A percentile compares a stretch with the other conserved stretches of the same genome.
phyloP scores from a whole-genome alignment of 2,329 filamentous ascomycete species.

The Cladorrhinum sp. region DNA sequence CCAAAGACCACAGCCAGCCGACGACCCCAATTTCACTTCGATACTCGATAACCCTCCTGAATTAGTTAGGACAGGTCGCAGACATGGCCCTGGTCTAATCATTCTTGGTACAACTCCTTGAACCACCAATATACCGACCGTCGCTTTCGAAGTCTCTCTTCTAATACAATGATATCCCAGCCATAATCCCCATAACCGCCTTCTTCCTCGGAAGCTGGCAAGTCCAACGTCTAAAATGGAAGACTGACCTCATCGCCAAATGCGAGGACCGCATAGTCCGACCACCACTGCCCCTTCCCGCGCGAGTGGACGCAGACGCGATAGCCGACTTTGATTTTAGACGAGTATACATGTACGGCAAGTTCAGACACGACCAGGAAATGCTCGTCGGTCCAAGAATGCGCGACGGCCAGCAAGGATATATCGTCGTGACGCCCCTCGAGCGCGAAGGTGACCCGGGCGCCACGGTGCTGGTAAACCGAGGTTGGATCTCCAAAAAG shows the following conservation, averaged over 20 bases:
- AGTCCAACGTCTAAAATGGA: conserved; percentile 88
- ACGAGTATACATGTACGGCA: conserved; percentile 71
- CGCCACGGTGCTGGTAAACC: conserved; percentile 78
- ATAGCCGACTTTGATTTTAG: conserved; percentile 90
- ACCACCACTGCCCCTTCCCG: conserved; percentile 79
- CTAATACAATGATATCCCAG: conserved; percentile 34
- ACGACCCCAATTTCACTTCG: conserved; percentile 77
- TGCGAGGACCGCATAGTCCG: conserved; percentile 89
- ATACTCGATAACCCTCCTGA: conserved; percentile 82
- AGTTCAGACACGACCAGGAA: conserved; percentile 81
- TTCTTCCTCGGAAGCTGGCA: conserved; percentile 94
- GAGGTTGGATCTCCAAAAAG: conserved; percentile 87
- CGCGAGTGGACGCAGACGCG: conserved; percentile 75
- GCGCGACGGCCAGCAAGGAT: conserved; percentile 86
- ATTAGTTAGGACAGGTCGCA: conserved; percentile 70
- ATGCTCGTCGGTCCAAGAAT: conserved; percentile 94
- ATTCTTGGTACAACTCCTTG: conserved; percentile 57
- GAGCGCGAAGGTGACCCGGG: conserved; percentile 58
- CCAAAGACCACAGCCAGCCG: conserved; percentile 52
- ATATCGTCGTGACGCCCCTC: conserved; percentile 85
- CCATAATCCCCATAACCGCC: conserved; percentile 85
- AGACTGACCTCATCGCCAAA: conserved; percentile 84
- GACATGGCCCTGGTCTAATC: conserved; percentile 76
- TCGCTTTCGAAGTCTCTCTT: not conserved
- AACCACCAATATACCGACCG: not conserved